phyloP scores from a whole-genome alignment of 805 yeast genomes.

The Kazachstania bromeliacearum region DNA sequence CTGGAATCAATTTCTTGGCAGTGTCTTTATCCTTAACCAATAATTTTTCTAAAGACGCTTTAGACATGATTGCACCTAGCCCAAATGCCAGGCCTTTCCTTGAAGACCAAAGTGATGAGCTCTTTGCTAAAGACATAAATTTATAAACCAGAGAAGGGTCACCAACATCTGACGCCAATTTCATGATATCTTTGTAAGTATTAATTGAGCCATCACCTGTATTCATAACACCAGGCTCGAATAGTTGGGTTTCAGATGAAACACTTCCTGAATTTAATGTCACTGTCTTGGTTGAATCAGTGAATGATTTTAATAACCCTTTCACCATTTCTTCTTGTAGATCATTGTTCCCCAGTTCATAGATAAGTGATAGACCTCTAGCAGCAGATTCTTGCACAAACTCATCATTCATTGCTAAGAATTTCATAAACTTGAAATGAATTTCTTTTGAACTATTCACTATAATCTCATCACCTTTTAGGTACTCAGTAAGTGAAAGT shows the following conservation, averaged over 20 bases:
- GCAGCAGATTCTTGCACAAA: conserved; percentile 88
- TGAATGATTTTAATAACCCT: conserved; percentile 65
- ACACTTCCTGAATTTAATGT: conserved; percentile 54
- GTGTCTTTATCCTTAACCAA: conserved; percentile 44
- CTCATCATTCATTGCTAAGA: conserved; percentile 75
- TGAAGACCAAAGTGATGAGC: conserved; percentile 84
- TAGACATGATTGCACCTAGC: conserved; percentile 72
- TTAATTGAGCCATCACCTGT: conserved; percentile 82
- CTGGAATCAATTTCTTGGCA: conserved; percentile 62
- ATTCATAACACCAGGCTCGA: conserved; percentile 70
- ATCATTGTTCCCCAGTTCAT: conserved; percentile 62
- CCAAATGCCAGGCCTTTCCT: conserved; percentile 94
- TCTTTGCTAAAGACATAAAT: conserved; percentile 85
- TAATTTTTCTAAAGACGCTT: conserved; percentile 59
- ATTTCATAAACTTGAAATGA: conserved; percentile 67
- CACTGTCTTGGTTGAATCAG: conserved; percentile 47
- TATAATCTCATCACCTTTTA: conserved; percentile 41
- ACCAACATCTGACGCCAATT: conserved; percentile 86
- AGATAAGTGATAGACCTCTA: conserved; percentile 73
- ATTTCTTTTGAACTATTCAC: conserved; percentile 43
- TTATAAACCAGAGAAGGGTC: conserved; percentile 90
- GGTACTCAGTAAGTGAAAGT: conserved; percentile 66
- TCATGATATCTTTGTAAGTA: conserved; percentile 83
- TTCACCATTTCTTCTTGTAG: conserved; percentile 65
- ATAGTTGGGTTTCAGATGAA: conserved; percentile 70